Percentiles rank a stretch among this genome's conserved stretches.
phyloP scores from a whole-genome alignment of 495 filamentous ascomycete genomes.

The Penicillium ucsense region DNA sequence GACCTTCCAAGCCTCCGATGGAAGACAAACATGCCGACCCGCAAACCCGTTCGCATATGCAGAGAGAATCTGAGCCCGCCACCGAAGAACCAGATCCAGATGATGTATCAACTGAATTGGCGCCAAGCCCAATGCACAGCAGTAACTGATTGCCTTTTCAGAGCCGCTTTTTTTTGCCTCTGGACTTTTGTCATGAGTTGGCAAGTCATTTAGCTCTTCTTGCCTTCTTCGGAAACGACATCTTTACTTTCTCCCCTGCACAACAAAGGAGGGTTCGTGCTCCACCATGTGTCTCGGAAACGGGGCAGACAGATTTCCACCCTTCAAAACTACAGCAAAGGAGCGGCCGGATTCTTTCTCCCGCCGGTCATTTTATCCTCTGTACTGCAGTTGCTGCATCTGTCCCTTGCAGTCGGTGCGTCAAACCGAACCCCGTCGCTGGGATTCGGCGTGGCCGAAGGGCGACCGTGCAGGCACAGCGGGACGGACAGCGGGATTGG shows the following conservation, averaged over 20 bases:
- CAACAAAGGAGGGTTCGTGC: background rate
- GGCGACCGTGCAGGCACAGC: slow-evolving; percentile 8
- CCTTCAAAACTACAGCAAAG: background rate
- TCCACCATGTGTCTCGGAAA: slow-evolving; percentile 11
- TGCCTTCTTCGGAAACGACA: no score
- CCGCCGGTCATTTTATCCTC: slow-evolving; percentile 12
- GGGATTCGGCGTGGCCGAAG: slow-evolving; percentile 2
- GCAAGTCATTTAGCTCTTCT: no score
- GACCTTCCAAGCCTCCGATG: no score
- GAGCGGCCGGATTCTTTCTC: no score
- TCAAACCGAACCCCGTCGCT: slow-evolving; percentile 2
- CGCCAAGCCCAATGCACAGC: background rate
- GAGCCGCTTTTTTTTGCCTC: no score
- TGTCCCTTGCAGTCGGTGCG: slow-evolving; percentile 15
- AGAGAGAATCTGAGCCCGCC: no score
- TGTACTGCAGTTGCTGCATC: background rate
- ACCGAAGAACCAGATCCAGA: background rate
- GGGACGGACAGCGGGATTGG: slow-evolving; percentile 7
- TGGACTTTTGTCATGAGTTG: no score
- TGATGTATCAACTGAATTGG: background rate
- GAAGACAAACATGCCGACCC: no score
- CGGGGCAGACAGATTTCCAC: slow-evolving; percentile 2
- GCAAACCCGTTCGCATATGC: no score
- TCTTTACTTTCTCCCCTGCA: background rate
- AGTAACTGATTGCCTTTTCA: background rate